A percentile compares a stretch with the other conserved stretches of the same genome.
These are phyloP conservation scores for Fusarium udum DNA, from an alignment of 2,329 filamentous ascomycete genomes.

Conservation along the genomic window DNA sequence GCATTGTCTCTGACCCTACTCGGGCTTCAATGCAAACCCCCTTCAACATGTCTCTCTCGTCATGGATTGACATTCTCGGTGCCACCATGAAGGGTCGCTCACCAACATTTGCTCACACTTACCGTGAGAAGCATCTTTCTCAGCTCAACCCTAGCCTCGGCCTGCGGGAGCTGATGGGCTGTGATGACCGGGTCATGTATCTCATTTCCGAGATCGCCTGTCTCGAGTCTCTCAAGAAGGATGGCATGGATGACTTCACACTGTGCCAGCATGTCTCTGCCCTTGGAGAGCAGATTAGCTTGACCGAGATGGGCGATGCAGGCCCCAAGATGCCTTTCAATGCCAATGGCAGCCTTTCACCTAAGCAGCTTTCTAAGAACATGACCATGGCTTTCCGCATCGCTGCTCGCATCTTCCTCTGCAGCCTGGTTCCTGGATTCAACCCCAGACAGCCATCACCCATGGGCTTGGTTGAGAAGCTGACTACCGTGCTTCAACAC, in stretches of 20 bases:
- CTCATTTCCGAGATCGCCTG: constrained; percentile 97
- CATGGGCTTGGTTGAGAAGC: constrained; percentile 78
- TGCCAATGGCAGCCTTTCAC: constrained; percentile 77
- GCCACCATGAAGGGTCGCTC: constrained; percentile 89
- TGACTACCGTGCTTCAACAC: constrained; percentile 78
- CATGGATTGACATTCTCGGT: constrained; percentile 98
- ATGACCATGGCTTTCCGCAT: constrained; percentile 91
- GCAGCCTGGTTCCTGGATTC: constrained; percentile 91
- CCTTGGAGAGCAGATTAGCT: constrained; percentile 86
- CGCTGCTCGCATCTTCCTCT: constrained; percentile 95
- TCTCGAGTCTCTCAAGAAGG: constrained; percentile 85
- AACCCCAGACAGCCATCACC: constrained; percentile 78
- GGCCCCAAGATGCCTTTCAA: constrained; percentile 70
- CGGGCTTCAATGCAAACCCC: constrained; percentile 68
- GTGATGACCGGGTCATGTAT: constrained; percentile 97
- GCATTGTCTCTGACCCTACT: constrained; percentile 68
- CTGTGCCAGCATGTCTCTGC: constrained; percentile 89
- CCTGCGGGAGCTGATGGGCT: constrained; percentile 93
- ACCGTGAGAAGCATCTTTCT: constrained; percentile 91
- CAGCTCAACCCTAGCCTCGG: constrained; percentile 70
- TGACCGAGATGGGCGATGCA: constrained; percentile 74
- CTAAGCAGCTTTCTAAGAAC: constrained; percentile 85
- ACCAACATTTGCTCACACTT: constrained; percentile 92
- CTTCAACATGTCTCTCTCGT: constrained; percentile 93
- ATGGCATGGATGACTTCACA: constrained; percentile 84